Base-by-base conservation (phyloP, 495 filamentous ascomycete genomes). In the Aspergillus kassunensis region DNA sequence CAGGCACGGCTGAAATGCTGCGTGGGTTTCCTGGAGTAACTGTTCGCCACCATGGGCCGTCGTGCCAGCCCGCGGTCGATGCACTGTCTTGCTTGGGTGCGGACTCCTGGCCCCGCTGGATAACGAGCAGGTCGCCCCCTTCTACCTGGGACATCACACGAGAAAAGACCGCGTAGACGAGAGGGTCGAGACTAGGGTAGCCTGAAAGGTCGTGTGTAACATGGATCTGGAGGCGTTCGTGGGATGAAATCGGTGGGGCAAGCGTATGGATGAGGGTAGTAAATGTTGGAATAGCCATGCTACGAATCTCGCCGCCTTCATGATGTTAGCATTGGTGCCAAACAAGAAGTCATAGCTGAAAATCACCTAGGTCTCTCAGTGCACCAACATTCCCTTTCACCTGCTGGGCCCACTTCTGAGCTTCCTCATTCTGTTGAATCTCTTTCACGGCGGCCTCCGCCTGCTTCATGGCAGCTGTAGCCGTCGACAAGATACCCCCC, bases 81-180 rank as follows among this genome's bases (percentile, higher is more conserved):
- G 76, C 59, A 33, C 73, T 67, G 21, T 74, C 80, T 24, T 82
- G 79, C 46, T 85, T 87, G 9, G 83, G 84, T 5, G 84, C 81
- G 21, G 86, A 90, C 64, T 95, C 89, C 53, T 89, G 88, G 2
- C 93, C 93, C 1, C 90, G 84, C 71, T 97, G 93, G 60, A 97
- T 84, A 51, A 99, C 95, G 30, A 97, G 75, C n/a, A 99, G 81
- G 64, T 97, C 93, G 19, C 93, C 93, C 49, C 93, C 93, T 70
- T 99, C 93, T 47, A 99, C 93, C 70, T 99, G 93, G 25, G 91
- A 78, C 93, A 99, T 99, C 37, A 99, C 92, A 44, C 91, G 85
- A 48, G 88, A 90, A 75, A 99, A 99, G 57, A 93, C 90, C 27
- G 79, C 78, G 69, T 96, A 91, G 62, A 97, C 89, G 23, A 97